Base-by-base conservation (phyloP, 176 grass and related monocot species). In the Tuctoria greenei region DNA sequence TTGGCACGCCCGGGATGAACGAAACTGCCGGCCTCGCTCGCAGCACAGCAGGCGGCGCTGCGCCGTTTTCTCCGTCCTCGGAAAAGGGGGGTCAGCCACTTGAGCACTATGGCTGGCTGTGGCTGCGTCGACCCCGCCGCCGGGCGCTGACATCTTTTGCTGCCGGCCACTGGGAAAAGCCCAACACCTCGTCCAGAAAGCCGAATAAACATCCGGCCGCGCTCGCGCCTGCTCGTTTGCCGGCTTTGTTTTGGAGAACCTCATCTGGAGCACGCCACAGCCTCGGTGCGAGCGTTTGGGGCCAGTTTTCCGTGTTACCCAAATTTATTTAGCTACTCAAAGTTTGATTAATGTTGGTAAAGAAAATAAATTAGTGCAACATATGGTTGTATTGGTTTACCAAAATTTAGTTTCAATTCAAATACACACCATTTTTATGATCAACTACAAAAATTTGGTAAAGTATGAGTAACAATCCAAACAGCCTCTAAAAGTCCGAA, bases 21-120 rank as follows among this genome's bases (percentile, higher is more conserved):
- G 8, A 8, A 52, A 18, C 18, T 20, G 49, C 61, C 28, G 31
- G 25, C 41, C n/a, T n/a, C n/a, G n/a, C n/a, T n/a, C n/a, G n/a
- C n/a, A n/a, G n/a, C n/a, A n/a, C 40, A 57, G 47, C 60, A 17
- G 17, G 17, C 35, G 2, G 24, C 47, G 10, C 35, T 35, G 24
- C 24, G 58, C 58, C 24, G 25, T 61, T 61, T 61, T 61, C 12
- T 31, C 25, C 6, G 6, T 6, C 5, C 25, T 10, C 25, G 25
- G 58, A 14, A 61, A 61, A 61, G 58, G 24, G 24, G 24, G 57
- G 57, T 28, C 25, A 15, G 25, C 24, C 57, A 60, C 57, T 59
- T 28, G 58, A 14, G 58, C 58, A 61, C 58, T 61, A 61, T 61
- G 58, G 58, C 26, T 61, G 58, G 58, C 58, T 61, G 25, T n/a